Base-by-base conservation (phyloP, 2,329 filamentous ascomycete species). In the Nemania sp. region DNA sequence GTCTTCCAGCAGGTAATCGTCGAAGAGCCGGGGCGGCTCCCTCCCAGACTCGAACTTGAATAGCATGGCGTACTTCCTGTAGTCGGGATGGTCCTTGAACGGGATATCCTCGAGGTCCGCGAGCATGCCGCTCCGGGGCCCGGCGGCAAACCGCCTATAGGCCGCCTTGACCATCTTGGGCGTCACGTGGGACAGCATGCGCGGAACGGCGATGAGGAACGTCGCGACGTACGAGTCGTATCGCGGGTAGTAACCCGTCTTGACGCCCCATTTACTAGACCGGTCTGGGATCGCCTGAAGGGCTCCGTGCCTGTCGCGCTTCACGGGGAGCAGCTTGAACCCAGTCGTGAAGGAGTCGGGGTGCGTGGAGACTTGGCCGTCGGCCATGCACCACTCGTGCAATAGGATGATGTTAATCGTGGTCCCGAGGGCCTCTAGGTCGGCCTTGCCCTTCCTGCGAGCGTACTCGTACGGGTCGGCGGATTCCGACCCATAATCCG, bases 1-100 rank as follows among this genome's bases (percentile, higher is more conserved):
- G 11, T 60, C 40, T 15, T 60, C 51, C 12, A 10, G n/a, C 12
- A 60, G 6, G 29, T 60, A 52, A n/a, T 48, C 42, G 9, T 52
- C 17, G 5, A 57, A 60, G 6, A 57, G 32, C 21, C 10, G 34
- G 20, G 40, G 13, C 11, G 11, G 17, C 3, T 35, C 6, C 4
- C 18, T 17, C 25, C 48, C 58, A 25, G 40, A 18, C 7, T 48
- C 13, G 18, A 60, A 53, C 15, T 35, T 15, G 35, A 60, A 60
- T 0, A 60, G 12, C 18, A 60, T 52, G 6, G 34, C 53, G 35
- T 45, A 53, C 2, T 43, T 40, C 5, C 34, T 42, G 9, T 20
- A 60, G 2, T 21, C 11, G 5, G 32, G 9, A 17, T 56, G 10
- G 9, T 60, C 21, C 9, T 43, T 53, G 47, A 60, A 47, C 5